Base-by-base conservation (phyloP, 352 stramenopile genomes). In the Aphanomyces cochlioides region DNA sequence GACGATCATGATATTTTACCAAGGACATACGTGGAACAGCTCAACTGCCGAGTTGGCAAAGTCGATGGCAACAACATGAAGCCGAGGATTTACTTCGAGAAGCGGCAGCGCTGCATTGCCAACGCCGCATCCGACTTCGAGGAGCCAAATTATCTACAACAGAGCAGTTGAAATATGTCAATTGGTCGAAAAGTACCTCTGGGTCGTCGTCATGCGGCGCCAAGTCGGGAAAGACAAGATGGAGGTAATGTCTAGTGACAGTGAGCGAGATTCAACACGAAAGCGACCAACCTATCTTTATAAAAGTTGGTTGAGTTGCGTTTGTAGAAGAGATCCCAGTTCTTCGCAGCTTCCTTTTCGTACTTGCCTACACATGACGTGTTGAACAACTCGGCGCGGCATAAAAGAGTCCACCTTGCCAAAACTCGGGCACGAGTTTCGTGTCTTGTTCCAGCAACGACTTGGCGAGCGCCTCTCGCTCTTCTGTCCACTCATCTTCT, bases 101-200 rank as follows among this genome's bases (percentile, higher is more conserved):
- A 99, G 76, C 34, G 96, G 96, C 47, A 98, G 80, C 43, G 96
- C 85, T 7, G 93, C 92, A 76, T 98, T 99, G 45, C 96, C 96
- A 7, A 98, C 95, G 7, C 96, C 96, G 74, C 92, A 97, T 10
- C 96, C 96, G 45, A 99, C 86, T 82, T 99, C 96, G 17, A 98
- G 78, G 61, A 98, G 71, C 73, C 75, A 83, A 72, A 80, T 85
- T 17, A 73, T 82, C 67, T 87, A 37, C 45, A 50, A 47, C 34
- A n/a, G 5, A 10, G 5, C 19, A 38, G 12, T 45, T 8, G 7
- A 36, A 7, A 28, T 38, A n/a, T n/a, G 37, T 4, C 2, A 19
- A 10, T 47, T 36, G 36, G 43, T 3, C 3, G 41, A 39, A n/a
- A n/a, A 50, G 43, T 50, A 50, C 43, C 10, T 50, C 43, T 12